Evolutionary conservation across 2,329 filamentous ascomycete genomes (phyloP), one percentile per base, ranked within the genome.

Genomic region (Juglanconis oblonga): DNA sequence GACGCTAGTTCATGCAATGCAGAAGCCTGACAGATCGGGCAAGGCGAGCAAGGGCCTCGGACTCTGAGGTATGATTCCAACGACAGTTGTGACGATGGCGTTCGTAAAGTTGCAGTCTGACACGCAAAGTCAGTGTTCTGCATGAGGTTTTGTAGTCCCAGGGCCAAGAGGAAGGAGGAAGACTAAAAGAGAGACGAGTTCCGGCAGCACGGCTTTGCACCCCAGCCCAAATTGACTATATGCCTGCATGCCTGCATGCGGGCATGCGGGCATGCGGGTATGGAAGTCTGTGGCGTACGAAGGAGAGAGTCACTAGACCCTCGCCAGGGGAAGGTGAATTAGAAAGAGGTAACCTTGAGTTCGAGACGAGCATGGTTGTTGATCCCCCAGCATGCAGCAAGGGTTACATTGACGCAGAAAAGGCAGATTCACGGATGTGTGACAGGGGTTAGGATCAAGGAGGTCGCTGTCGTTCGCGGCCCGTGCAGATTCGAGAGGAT

Each of bases 371-470:
- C 53, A 58, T 57, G 57, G 61, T 36, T 44, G 49, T 57, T 55
- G 45, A 54, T 62, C 61, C 57, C 57, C 47, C n/a, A 49, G 57
- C 47, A 62, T 60, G 61, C 57, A 60, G 47, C 24, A 24, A 42
- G 42, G 52, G 60, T 62, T 55, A 48, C 55, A 52, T 54, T 45
- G 29, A 47, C 54, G 54, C 50, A 57, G 50, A 45, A 32, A 40
- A 40, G 47, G 50, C 48, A 52, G 59, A 59, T 36, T 47, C 44
- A 33, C 40, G 55, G 40, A 59, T 32, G 52, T 50, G 47, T 48
- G 32, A 56, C 59, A 62, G 52, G 56, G 59, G 55, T 59, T 49
- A 24, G 5, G 38, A 14, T 11, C 33, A 13, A n/a, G 4, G 31
- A 47, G 60, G 35, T 51, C 57, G 57, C 50, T 42, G 59, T 52